Percentiles rank a stretch among this genome's conserved stretches.
Conservation (phyloP, 805 yeast genomes). For the Saccharomycopsis amapae region DNA sequence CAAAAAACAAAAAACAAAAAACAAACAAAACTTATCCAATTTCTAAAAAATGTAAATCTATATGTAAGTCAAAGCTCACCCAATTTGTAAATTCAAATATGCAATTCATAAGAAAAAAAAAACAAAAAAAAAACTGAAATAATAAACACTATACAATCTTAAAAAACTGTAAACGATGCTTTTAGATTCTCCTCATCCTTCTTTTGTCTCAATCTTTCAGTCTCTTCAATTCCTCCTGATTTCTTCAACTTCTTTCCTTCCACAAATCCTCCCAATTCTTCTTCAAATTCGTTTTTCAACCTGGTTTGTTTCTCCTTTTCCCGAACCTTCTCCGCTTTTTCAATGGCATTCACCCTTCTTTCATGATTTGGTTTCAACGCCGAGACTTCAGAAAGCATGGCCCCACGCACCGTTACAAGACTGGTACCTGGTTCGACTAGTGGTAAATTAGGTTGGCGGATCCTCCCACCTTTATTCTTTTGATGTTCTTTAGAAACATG, state of each 20-base stretch:
- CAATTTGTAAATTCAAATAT: no score
- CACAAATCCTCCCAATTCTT: conserved; percentile 80
- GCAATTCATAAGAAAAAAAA: no score
- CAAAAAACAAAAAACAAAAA: neutral
- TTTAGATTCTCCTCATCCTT: conserved; percentile 70
- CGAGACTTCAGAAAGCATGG: conserved; percentile 71
- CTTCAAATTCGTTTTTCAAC: conserved; percentile 61
- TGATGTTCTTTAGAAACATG: conserved; percentile 74
- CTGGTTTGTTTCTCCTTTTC: conserved; percentile 58
- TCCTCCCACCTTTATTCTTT: conserved; percentile 28
- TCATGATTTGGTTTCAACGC: conserved; percentile 81
- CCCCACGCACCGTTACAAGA: conserved; percentile 57
- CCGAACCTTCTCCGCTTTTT: conserved; percentile 75
- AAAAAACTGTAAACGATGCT: conserved; percentile 34
- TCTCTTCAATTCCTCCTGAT: conserved; percentile 84
- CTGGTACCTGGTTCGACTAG: conserved; percentile 59
- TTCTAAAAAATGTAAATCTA: no score
- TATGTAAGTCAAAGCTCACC: no score
- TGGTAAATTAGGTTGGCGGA: conserved; percentile 29
- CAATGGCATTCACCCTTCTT: conserved; percentile 78
- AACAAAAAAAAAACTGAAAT: neutral
- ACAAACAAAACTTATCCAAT: no score
- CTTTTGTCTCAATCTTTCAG: conserved; percentile 59
- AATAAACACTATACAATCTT: neutral
- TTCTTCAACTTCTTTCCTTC: conserved; percentile 67